Evolutionary conservation across 495 filamentous ascomycete genomes (phyloP), one percentile per base, ranked within the genome.

Genomic region (Glarea lozoyensis): DNA sequence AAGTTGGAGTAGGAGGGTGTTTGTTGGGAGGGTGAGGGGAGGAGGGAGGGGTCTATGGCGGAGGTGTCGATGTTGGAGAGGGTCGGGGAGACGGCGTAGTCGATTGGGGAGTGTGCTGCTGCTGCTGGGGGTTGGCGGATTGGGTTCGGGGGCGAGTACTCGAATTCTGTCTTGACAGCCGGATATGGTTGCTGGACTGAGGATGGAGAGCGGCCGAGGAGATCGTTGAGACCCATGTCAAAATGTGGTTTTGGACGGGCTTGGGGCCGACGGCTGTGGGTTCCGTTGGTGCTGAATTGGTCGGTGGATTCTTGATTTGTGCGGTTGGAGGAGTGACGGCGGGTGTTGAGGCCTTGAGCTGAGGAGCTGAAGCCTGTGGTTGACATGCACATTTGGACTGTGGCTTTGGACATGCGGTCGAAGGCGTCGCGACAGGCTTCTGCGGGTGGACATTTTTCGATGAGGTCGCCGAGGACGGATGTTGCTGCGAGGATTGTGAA

Each of bases 401-500:
- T 95, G 22, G 89, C 90, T 63, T 86, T 94, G 53, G 84, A 88
- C 72, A 94, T 97, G 32, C 90, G 80, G 50, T 93, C 88, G 61
- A 97, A 95, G 10, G 90, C 88, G 59, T 96, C 90, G 2, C 88
- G 76, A 54, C 90, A 97, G 19, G 82, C 81, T 66, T 86, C 82
- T 6, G 84, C 84, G 0, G 84, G 84, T 10, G 84, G 84, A 52
- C 84, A 88, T 58, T 85, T 84, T 41, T 82, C 76, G 46, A 82
- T 81, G 37, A 88, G 58, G 54, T 88, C 84, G 6, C 72, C 74
- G 1, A 88, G 66, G 3, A 88, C 82, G n/a, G 90, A 95, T 13
- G 82, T 95, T 17, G 88, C 90, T n/a, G 89, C 86, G 38, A 95
- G 74, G 16, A 96, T 84, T 9, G 90, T 95, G 56, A 94, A 94